Evolutionary conservation across 805 yeast genomes (phyloP).

Genomic region (Yamadazyma olivae): DNA sequence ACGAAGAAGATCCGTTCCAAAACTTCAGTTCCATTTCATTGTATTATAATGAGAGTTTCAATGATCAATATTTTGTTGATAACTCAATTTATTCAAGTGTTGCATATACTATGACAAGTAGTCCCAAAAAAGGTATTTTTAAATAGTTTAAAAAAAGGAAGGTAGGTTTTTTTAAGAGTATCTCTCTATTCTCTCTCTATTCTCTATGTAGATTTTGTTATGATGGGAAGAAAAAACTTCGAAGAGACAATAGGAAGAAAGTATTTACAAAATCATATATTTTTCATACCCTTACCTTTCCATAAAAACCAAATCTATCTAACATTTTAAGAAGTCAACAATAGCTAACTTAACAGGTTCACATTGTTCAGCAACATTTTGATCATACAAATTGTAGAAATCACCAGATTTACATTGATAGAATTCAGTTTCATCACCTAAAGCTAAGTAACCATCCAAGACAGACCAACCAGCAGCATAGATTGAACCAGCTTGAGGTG

Average conservation of each 20-base stretch:
- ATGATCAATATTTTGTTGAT: conserved; percentile 44
- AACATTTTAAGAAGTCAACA: conserved; percentile 13
- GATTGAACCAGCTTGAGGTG: conserved; percentile 75
- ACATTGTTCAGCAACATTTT: conserved; percentile 23
- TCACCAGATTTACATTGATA: conserved; percentile 74
- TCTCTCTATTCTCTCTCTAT: too few relatives aligned
- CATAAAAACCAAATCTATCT: too few relatives aligned
- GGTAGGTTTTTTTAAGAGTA: too few relatives aligned
- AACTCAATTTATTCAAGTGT: conserved; percentile 49
- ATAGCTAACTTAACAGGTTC: conserved; percentile 45
- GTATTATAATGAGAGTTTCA: conserved; percentile 60
- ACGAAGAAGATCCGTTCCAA: conserved; percentile 68
- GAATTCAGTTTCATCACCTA: conserved; percentile 60
- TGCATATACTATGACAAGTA: conserved; percentile 49
- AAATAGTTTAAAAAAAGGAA: conserved; percentile 12
- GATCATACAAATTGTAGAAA: conserved; percentile 76
- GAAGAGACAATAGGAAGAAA: too few relatives aligned
- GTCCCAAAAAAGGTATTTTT: conserved; percentile 25
- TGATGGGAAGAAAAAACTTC: background rate
- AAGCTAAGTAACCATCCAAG: conserved; percentile 45
- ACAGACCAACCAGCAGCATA: conserved; percentile 63
- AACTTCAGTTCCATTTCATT: conserved; percentile 84
- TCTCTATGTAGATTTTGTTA: too few relatives aligned
- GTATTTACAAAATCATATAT: too few relatives aligned
- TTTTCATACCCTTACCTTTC: background rate